Percentiles rank a stretch among this genome's conserved stretches.
These are phyloP conservation scores for Raphidocelis subcapitata DNA, from an alignment of 139 green algal species.

Conservation along the genomic window DNA sequence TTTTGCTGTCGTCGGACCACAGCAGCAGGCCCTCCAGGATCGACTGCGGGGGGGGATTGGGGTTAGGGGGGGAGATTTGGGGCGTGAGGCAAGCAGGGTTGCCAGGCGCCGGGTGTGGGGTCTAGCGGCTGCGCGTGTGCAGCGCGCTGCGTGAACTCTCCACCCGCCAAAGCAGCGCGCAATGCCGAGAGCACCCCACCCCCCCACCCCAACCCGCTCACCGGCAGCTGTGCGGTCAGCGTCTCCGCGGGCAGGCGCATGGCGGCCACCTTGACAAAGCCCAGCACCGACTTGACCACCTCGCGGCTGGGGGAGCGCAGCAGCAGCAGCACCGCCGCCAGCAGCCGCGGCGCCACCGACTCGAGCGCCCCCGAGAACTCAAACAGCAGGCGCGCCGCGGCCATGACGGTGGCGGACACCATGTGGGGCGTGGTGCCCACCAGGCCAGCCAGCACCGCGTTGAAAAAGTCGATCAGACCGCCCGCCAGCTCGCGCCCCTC, in stretches of 20 bases:
- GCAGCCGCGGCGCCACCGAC: slow-evolving; percentile 56
- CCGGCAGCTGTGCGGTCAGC: slow-evolving; percentile 5
- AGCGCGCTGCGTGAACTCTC: too few species aligned
- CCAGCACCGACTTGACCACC: slow-evolving; percentile 91
- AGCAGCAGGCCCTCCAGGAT: slow-evolving; percentile 91
- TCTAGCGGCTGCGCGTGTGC: too few species aligned
- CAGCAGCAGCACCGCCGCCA: slow-evolving; percentile 85
- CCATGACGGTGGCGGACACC: slow-evolving; percentile 79
- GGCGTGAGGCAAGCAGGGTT: not conserved
- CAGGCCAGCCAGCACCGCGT: slow-evolving; percentile 81
- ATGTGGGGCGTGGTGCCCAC: slow-evolving; percentile 80
- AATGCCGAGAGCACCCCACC: not conserved
- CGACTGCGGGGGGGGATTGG: not conserved
- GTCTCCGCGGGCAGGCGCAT: slow-evolving; percentile 12
- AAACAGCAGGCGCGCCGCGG: slow-evolving; percentile 89
- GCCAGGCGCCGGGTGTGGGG: not conserved
- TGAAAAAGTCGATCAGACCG: slow-evolving; percentile 73
- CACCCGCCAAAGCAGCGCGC: too few species aligned
- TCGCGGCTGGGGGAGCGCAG: slow-evolving; percentile 84
- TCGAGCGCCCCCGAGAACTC: slow-evolving; percentile 79
- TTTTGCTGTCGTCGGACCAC: slow-evolving; percentile 92
- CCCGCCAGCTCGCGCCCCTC: slow-evolving; percentile 36
- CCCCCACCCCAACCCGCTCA: not conserved
- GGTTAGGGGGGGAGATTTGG: not conserved
- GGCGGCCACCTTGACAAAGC: slow-evolving; percentile 86